A percentile compares a stretch with the other conserved stretches of the same genome.
Evolutionary conservation across 176 grass and related monocot genomes (phyloP).

Genomic region (Elymus sibiricus): DNA sequence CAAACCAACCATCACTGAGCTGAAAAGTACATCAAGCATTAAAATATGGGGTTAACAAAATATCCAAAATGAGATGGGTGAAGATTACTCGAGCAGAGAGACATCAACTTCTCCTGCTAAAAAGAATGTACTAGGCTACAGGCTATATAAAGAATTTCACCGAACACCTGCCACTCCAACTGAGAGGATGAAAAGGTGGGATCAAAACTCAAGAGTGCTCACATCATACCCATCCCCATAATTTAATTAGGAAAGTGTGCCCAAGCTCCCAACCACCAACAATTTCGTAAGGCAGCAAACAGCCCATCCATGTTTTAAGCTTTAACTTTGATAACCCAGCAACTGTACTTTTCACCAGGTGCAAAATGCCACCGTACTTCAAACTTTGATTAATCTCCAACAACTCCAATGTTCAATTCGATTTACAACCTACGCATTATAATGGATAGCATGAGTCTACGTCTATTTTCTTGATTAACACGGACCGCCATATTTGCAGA

Average conservation of each 20-base stretch:
- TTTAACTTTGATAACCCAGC: background rate
- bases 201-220: background rate
- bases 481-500: background rate
- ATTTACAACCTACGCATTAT: background rate
- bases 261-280: background rate
- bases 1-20: conserved; percentile 85
- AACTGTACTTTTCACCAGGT: background rate
- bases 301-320: background rate
- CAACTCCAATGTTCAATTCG: background rate
- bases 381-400: background rate
- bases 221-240: conserved; percentile 2
- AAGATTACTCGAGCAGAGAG: background rate
- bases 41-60: conserved; percentile 14
- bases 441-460: background rate
- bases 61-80: background rate
- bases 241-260: background rate
- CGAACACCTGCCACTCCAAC: background rate
- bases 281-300: conserved; percentile 1
- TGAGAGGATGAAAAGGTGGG: conserved; percentile 10
- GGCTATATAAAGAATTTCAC: background rate
- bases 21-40: conserved; percentile 40
- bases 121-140: background rate
- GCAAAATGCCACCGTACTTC: background rate
- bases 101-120: background rate
- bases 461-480: background rate